These are phyloP conservation scores for Leccinum subrobustum DNA, from an alignment of 1,284 basidiomycete species.

Conservation along the genomic window DNA sequence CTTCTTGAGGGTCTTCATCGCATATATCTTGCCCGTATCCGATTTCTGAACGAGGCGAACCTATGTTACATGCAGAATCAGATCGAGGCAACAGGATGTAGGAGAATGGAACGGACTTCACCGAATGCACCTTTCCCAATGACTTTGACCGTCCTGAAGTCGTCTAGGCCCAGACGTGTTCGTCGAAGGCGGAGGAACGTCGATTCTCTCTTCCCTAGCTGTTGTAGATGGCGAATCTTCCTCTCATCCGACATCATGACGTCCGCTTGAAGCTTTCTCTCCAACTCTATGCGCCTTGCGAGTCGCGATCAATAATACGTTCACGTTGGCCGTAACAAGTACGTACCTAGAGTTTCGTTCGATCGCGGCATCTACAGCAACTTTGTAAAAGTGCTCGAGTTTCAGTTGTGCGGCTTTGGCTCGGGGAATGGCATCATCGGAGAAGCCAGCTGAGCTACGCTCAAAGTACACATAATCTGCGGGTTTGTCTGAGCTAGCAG, in stretches of 20 bases:
- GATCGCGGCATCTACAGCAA: slow-evolving; percentile 88
- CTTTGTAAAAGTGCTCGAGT: slow-evolving; percentile 89
- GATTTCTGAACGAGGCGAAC: slow-evolving; percentile 95
- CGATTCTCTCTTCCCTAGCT: slow-evolving; percentile 83
- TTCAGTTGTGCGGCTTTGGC: slow-evolving; percentile 89
- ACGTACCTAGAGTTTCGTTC: slow-evolving; percentile 81
- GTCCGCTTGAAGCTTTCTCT: slow-evolving; percentile 72
- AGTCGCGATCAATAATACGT: slow-evolving; percentile 6
- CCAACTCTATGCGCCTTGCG: slow-evolving; percentile 78
- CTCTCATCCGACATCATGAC: slow-evolving; percentile 68
- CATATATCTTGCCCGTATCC: slow-evolving; percentile 98
- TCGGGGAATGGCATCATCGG: slow-evolving; percentile 73
- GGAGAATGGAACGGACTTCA: slow-evolving; percentile 51
- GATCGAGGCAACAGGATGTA: slow-evolving; percentile 42
- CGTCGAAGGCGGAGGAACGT: slow-evolving; percentile 76
- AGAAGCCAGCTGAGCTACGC: slow-evolving; percentile 67
- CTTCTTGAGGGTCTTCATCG: slow-evolving; percentile 98
- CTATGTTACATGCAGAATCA: slow-evolving; percentile 58
- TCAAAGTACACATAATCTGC: slow-evolving; percentile 85
- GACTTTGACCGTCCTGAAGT: slow-evolving; percentile 92
- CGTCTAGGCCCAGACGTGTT: slow-evolving; percentile 84
- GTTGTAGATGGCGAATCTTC: slow-evolving; percentile 76
- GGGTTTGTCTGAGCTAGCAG: slow-evolving; percentile 29
- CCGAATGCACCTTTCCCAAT: slow-evolving; percentile 96
- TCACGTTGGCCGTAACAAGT: not conserved